Evolutionary conservation across 306 rosid species (phyloP).

Genomic region (Trifolium fragiferum): DNA sequence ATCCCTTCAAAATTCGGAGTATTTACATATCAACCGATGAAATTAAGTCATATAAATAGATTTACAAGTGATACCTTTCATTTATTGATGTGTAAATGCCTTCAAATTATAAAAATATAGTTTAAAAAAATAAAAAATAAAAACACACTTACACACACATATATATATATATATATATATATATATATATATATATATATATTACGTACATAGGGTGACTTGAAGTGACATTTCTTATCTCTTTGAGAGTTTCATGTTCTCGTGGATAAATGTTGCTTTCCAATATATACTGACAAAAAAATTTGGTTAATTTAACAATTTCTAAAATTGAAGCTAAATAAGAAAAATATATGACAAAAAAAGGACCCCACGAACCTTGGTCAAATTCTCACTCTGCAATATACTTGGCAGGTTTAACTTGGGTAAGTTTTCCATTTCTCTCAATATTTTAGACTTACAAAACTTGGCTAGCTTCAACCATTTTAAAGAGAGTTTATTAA

Average conservation of each 20-base stretch:
- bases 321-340: neutral
- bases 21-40: too few relatives aligned
- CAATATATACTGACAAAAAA: conserved; percentile 39
- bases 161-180: too few relatives aligned
- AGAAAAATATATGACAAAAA: neutral
- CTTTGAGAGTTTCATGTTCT: conserved; percentile 46
- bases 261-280: conserved; percentile 45
- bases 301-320: neutral
- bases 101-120: too few relatives aligned
- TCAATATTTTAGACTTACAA: neutral
- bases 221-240: conserved; percentile 37
- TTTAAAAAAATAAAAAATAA: too few relatives aligned
- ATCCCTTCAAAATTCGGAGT: too few relatives aligned
- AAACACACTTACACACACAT: too few relatives aligned
- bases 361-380: neutral
- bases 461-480: neutral
- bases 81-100: too few relatives aligned
- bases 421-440: neutral
- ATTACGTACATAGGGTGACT: conserved; percentile 25
- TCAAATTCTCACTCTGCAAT: conserved; percentile 2
- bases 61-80: too few relatives aligned
- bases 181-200: too few relatives aligned
- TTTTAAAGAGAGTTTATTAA: neutral
- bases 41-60: too few relatives aligned
- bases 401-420: neutral